Evolutionary conservation across 140 eudicot genomes (phyloP).

Genomic region (Erigeron philadelphicus): DNA sequence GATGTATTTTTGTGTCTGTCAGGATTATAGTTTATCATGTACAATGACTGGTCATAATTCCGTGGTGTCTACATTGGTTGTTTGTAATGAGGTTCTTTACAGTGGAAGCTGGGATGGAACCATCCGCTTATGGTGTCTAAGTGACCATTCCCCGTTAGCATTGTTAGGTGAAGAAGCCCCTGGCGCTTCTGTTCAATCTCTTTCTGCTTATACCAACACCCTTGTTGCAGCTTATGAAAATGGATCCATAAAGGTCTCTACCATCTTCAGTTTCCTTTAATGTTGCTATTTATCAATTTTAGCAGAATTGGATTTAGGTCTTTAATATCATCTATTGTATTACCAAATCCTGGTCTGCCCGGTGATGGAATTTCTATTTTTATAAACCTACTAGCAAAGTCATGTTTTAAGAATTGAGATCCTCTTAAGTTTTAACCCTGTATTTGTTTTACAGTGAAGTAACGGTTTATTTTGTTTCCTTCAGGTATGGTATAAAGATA

Average conservation of each 20-base stretch:
- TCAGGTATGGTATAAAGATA: constrained; percentile 66
- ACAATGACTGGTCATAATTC: constrained; percentile 84
- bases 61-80: constrained; percentile 63
- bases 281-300: neutral
- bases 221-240: constrained; percentile 68
- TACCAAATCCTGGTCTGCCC: too few relatives aligned
- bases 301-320: neutral
- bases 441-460: constrained; percentile 8
- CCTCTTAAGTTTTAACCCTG: neutral
- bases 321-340: neutral
- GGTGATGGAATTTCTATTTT: too few relatives aligned
- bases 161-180: constrained; percentile 61
- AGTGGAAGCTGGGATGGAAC: constrained; percentile 99
- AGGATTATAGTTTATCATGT: constrained; percentile 62
- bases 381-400: too few relatives aligned
- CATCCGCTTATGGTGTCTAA: constrained; percentile 74
- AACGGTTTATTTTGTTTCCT: neutral
- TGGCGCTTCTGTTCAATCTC: constrained; percentile 58
- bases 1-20: constrained; percentile 18
- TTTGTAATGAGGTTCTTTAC: constrained; percentile 59
- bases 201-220: constrained; percentile 46
- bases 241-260: constrained; percentile 54
- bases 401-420: too few relatives aligned
- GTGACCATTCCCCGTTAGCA: constrained; percentile 74
- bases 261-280: constrained; percentile 5